Conservation (phyloP, 345 rosid species). For the Boechera divaricarpa region DNA sequence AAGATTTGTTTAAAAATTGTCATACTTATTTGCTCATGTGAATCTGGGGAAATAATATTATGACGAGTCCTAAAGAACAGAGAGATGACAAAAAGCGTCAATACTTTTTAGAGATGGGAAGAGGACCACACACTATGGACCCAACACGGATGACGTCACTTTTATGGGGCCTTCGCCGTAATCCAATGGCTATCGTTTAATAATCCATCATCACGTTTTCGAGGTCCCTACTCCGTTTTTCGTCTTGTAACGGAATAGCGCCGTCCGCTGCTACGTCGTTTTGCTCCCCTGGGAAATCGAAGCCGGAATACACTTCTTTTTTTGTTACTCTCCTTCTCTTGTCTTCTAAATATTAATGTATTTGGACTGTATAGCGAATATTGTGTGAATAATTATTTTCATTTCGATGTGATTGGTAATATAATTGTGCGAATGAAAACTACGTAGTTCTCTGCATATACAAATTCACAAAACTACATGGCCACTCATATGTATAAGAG, state of each 20-base stretch:
- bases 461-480: background rate
- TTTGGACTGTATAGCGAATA: slow-evolving; percentile 15
- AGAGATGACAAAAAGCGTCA: slow-evolving; percentile 50
- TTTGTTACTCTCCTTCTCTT: slow-evolving; percentile 15
- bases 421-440: slow-evolving; percentile 9
- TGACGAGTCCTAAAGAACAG: slow-evolving; percentile 30
- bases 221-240: slow-evolving; percentile 40
- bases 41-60: slow-evolving; percentile 9
- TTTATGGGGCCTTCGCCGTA: slow-evolving; percentile 16
- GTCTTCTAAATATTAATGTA: slow-evolving; percentile 22
- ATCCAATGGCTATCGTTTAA: slow-evolving; percentile 24
- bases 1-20: background rate
- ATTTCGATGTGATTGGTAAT: background rate
- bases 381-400: slow-evolving; percentile 14
- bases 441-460: background rate
- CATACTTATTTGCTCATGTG: slow-evolving; percentile 23
- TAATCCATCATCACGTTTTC: slow-evolving; percentile 18
- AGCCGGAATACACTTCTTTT: slow-evolving; percentile 13
- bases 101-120: slow-evolving; percentile 22
- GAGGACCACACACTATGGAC: slow-evolving; percentile 31
- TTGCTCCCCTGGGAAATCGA: slow-evolving; percentile 17
- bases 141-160: slow-evolving; percentile 29
- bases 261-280: slow-evolving; percentile 46
- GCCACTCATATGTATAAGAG: no score
- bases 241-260: slow-evolving; percentile 30